phyloP scores from a whole-genome alignment of 2,329 filamentous ascomycete species.

The Cryphonectria parasitica region DNA sequence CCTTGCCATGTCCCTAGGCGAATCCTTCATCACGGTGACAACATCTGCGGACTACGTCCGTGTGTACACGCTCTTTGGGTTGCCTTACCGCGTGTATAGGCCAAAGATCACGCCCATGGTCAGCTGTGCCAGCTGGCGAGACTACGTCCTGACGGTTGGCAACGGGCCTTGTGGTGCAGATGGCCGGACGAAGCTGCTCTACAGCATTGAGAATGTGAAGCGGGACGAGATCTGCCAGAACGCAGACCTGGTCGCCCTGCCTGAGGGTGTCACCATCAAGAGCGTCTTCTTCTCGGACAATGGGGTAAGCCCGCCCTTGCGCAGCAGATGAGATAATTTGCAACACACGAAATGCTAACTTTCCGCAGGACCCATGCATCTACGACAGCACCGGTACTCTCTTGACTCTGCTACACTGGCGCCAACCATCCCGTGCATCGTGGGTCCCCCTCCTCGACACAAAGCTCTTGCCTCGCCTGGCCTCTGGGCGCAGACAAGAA shows the following conservation, averaged over 20 bases:
- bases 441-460: slow-evolving; percentile 97
- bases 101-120: slow-evolving; percentile 90
- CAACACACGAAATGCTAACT: slow-evolving; percentile 19
- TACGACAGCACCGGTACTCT: slow-evolving; percentile 93
- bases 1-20: slow-evolving; percentile 85
- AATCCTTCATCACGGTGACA: slow-evolving; percentile 87
- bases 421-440: slow-evolving; percentile 77
- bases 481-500: slow-evolving; percentile 84
- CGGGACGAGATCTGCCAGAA: slow-evolving; percentile 92
- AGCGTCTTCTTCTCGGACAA: slow-evolving; percentile 90
- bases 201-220: slow-evolving; percentile 94
- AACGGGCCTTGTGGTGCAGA: slow-evolving; percentile 85
- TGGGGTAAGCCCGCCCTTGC: slow-evolving; percentile 63
- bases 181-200: slow-evolving; percentile 77
- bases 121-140: slow-evolving; percentile 89
- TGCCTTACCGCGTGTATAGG: slow-evolving; percentile 85
- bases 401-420: slow-evolving; percentile 88
- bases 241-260: slow-evolving; percentile 86
- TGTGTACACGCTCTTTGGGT: slow-evolving; percentile 89
- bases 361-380: slow-evolving; percentile 80
- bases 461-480: slow-evolving; percentile 77
- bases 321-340: not conserved
- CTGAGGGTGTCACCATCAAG: slow-evolving; percentile 72
- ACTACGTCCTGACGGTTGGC: slow-evolving; percentile 95
- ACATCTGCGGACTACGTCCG: slow-evolving; percentile 88